Evolutionary conservation across 1,284 basidiomycete genomes (phyloP).

Genomic region (Cryptococcus sp.): DNA sequence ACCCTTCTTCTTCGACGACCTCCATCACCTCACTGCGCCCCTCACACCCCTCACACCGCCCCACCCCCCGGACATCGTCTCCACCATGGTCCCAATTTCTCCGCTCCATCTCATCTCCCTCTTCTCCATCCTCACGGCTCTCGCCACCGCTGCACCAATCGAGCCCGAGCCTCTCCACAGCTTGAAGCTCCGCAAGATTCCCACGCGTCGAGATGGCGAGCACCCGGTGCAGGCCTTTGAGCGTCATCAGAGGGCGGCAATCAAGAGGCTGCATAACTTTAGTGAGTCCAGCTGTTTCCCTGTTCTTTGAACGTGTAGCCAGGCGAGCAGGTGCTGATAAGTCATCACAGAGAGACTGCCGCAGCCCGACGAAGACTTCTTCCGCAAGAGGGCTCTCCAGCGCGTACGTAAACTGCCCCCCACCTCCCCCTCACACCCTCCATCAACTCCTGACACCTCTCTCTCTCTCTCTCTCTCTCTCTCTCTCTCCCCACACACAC

Average conservation of each 20-base stretch:
- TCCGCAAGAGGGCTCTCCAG: background rate
- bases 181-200: conserved; percentile 6
- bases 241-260: conserved; percentile 10
- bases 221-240: conserved; percentile 10
- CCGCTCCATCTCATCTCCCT: background rate
- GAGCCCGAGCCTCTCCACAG: background rate
- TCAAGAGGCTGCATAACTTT: conserved; percentile 6
- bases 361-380: background rate
- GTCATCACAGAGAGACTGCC: too few species aligned
- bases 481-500: background rate
- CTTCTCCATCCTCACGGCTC: background rate
- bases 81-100: background rate
- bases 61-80: background rate
- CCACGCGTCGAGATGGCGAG: conserved; percentile 5
- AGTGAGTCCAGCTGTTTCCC: background rate
- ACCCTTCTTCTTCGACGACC: background rate
- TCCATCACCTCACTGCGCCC: background rate
- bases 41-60: background rate
- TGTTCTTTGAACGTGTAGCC: background rate
- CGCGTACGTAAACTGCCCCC: background rate
- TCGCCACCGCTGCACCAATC: background rate
- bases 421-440: too few species aligned
- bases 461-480: too few species aligned
- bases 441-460: too few species aligned
- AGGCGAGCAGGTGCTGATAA: background rate